Evolutionary conservation across 345 rosid genomes (phyloP).

Genomic region (Salix udensis): DNA sequence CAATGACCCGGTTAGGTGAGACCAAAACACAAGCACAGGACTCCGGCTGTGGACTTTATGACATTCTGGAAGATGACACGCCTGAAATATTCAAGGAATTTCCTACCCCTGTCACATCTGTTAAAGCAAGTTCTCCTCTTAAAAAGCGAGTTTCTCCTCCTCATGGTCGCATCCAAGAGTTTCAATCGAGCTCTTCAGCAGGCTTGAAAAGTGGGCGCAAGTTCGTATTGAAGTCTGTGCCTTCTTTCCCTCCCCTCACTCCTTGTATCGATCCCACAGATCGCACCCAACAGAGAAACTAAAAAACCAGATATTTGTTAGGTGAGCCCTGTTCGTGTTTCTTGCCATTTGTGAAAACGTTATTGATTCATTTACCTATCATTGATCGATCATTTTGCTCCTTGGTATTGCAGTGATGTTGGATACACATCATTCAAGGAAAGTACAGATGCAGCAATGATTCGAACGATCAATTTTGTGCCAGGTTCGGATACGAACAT

Average conservation of each 20-base stretch:
- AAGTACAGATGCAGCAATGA: not conserved
- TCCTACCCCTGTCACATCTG: constrained; percentile 30
- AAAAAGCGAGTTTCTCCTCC: constrained; percentile 58
- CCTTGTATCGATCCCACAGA: constrained; percentile 35
- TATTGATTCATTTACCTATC: not conserved
- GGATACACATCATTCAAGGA: not conserved
- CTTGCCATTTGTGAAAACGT: not conserved
- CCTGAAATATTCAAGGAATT: constrained; percentile 47
- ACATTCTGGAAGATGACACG: constrained; percentile 41
- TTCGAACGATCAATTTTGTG: not conserved
- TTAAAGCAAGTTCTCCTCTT: constrained; percentile 50
- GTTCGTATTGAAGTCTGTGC: constrained; percentile 50
- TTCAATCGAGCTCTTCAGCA: constrained; percentile 35
- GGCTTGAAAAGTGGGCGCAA: constrained; percentile 49
- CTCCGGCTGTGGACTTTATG: constrained; percentile 20
- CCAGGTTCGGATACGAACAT: not conserved
- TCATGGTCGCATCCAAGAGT: constrained; percentile 17
- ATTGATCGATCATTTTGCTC: not conserved
- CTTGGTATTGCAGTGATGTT: not conserved
- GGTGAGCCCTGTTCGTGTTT: constrained; percentile 11
- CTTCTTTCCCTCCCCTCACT: constrained; percentile 57
- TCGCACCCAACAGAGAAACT: constrained; percentile 13
- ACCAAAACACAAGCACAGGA: constrained; percentile 25
- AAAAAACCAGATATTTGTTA: not conserved
- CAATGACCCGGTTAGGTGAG: constrained; percentile 28